Evolutionary conservation across 345 rosid species (phyloP).

Genomic region (Cardiospermum halicacabum): DNA sequence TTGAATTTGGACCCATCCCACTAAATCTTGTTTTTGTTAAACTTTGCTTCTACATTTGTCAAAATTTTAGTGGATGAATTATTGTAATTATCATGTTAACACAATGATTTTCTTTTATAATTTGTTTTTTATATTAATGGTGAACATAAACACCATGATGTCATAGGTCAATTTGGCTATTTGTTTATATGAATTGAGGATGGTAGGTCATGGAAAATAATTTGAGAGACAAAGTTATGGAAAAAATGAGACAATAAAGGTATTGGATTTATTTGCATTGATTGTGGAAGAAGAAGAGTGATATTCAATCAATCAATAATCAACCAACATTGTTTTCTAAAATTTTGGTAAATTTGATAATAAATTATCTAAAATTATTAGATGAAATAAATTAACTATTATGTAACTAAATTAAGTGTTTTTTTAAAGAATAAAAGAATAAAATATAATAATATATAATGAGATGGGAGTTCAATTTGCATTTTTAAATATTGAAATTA

Average conservation of each 20-base stretch:
- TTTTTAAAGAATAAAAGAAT: too few species aligned
- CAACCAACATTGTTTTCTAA: too few species aligned
- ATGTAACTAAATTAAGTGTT: too few species aligned
- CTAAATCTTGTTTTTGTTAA: not conserved
- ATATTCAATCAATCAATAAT: constrained; percentile 31
- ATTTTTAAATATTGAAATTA: too few species aligned
- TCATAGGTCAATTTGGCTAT: not conserved
- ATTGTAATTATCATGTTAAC: not conserved
- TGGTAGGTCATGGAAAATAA: too few species aligned
- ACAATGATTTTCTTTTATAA: not conserved
- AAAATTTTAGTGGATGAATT: constrained; percentile 5
- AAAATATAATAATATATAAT: too few species aligned
- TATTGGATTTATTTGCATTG: constrained; percentile 34
- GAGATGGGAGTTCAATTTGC: too few species aligned
- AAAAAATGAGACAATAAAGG: constrained; percentile 4
- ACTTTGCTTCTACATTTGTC: constrained; percentile 8
- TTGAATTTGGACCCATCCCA: constrained; percentile 16
- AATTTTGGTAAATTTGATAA: too few species aligned
- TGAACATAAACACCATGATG: not conserved
- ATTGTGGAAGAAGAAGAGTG: constrained; percentile 30
- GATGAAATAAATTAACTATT: too few species aligned
- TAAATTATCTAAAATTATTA: too few species aligned
- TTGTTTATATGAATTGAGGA: too few species aligned
- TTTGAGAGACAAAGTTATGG: not conserved
- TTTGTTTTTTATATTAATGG: not conserved